Evolutionary conservation across 148 eudicot species (phyloP).

Genomic region (Camellia japonica): DNA sequence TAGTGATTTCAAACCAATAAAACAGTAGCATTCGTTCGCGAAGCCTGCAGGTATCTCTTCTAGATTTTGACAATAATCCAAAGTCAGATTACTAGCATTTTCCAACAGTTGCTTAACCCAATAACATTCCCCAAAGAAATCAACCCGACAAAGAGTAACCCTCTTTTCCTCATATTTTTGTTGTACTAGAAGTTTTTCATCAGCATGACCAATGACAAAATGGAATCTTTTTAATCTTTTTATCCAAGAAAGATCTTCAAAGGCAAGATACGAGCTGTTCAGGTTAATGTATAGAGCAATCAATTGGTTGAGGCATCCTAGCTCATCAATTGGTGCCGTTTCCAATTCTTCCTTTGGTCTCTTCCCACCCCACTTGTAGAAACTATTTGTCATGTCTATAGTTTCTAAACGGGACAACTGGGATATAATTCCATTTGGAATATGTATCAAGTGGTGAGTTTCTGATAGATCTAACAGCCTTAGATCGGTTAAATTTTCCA

Average conservation of each 20-base stretch:
- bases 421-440: not conserved
- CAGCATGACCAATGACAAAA: not conserved
- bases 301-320: not conserved
- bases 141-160: not conserved
- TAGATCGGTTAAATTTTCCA: too few relatives aligned
- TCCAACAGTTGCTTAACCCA: too few relatives aligned
- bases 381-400: slow-evolving; percentile 7
- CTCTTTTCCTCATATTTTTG: not conserved
- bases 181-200: not conserved
- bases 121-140: too few relatives aligned
- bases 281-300: not conserved
- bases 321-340: not conserved
- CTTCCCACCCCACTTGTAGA: slow-evolving; percentile 1
- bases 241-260: not conserved
- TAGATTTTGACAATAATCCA: too few relatives aligned
- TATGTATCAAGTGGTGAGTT: not conserved
- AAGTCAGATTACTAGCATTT: too few relatives aligned
- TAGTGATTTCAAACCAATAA: too few relatives aligned
- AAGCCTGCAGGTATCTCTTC: too few relatives aligned
- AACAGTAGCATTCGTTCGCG: too few relatives aligned
- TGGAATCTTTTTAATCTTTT: not conserved
- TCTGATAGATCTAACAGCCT: too few relatives aligned
- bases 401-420: not conserved
- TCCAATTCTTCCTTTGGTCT: too few relatives aligned
- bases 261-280: not conserved